phyloP scores from a whole-genome alignment of 495 filamentous ascomycete genomes.

The Hypoxylon subgilvum region DNA sequence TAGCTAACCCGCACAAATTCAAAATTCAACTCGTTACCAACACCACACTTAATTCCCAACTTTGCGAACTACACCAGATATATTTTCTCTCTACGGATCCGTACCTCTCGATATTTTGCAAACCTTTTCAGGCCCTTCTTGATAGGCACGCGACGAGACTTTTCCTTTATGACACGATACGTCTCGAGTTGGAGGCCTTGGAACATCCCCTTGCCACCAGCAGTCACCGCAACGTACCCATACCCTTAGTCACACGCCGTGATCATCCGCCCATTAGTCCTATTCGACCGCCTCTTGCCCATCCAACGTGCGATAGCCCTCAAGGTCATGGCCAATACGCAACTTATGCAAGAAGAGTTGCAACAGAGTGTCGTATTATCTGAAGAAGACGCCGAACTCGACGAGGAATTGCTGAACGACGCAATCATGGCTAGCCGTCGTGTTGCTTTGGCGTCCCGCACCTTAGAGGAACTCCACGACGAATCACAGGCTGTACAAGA shows the following conservation, averaged over 20 bases:
- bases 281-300: neutral
- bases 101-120: neutral
- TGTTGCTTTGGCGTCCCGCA: constrained; percentile 43
- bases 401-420: constrained; percentile 31
- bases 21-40: constrained; percentile 1
- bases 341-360: constrained; percentile 58
- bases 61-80: too few species aligned
- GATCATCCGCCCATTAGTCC: neutral
- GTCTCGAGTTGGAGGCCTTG: constrained; percentile 28
- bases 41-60: too few species aligned
- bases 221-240: constrained; percentile 1
- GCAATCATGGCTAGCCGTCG: constrained; percentile 43
- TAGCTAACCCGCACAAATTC: neutral
- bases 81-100: neutral
- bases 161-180: constrained; percentile 38
- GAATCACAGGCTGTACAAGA: constrained; percentile 24
- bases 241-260: neutral
- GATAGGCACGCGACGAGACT: constrained; percentile 35
- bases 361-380: constrained; percentile 56
- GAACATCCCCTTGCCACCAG: constrained; percentile 20
- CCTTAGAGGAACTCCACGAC: constrained; percentile 41
- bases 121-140: neutral
- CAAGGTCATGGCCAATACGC: constrained; percentile 52
- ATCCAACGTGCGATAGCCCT: too few species aligned
- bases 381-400: constrained; percentile 49